phyloP scores from a whole-genome alignment of 306 rosid genomes.

The Medicago arabica region DNA sequence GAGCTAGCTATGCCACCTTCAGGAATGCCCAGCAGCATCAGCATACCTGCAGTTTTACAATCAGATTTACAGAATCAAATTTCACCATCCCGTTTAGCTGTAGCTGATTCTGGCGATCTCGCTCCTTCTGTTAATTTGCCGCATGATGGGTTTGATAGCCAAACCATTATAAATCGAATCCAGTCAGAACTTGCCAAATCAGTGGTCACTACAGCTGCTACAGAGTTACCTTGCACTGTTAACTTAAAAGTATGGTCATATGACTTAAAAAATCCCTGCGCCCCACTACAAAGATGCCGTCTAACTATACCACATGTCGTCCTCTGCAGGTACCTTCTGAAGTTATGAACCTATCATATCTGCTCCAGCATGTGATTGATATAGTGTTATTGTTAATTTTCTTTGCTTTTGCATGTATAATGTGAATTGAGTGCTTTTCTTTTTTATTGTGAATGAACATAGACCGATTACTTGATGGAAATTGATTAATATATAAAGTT shows the following conservation, averaged over 20 bases:
- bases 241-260: conserved; percentile 90
- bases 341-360: conserved; percentile 25
- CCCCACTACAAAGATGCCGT: conserved; percentile 67
- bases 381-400: background rate
- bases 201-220: conserved; percentile 78
- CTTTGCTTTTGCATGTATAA: conserved; percentile 30
- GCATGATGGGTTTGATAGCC: conserved; percentile 68
- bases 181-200: conserved; percentile 90
- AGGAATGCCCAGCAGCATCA: conserved; percentile 53
- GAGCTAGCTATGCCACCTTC: conserved; percentile 56
- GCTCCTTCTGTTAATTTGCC: conserved; percentile 46
- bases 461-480: background rate
- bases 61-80: conserved; percentile 65
- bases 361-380: conserved; percentile 10
- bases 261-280: conserved; percentile 77
- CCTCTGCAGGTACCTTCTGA: conserved; percentile 80
- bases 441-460: conserved; percentile 4
- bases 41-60: conserved; percentile 48
- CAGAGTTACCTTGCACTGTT: conserved; percentile 98
- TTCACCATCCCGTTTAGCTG: conserved; percentile 61
- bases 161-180: conserved; percentile 64
- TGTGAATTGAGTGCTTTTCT: conserved; percentile 24
- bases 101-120: conserved; percentile 60
- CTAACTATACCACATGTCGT: conserved; percentile 88
- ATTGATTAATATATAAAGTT: background rate